Evolutionary conservation across 805 yeast genomes (phyloP).

Genomic region (Candida coleopterorum): DNA sequence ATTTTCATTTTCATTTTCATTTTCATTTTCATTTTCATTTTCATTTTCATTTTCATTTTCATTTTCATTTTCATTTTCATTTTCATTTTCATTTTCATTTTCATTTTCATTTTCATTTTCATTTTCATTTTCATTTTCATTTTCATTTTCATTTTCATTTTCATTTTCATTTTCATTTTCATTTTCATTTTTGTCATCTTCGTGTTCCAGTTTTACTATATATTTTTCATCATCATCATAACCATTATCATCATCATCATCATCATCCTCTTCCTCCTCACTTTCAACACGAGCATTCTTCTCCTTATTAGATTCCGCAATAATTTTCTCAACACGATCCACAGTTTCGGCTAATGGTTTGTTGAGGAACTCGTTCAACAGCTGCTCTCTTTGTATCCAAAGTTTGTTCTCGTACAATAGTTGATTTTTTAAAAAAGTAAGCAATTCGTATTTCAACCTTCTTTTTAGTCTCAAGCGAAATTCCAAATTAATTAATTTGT

Average conservation of each 20-base stretch:
- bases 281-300: constrained; percentile 18
- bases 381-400: constrained; percentile 32
- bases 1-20: no score
- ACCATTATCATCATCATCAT: constrained; percentile 19
- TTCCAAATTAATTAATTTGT: constrained; percentile 29
- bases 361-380: constrained; percentile 25
- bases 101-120: no score
- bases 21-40: no score
- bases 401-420: constrained; percentile 25
- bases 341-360: constrained; percentile 21
- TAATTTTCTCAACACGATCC: constrained; percentile 24
- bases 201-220: constrained; percentile 12
- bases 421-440: constrained; percentile 27
- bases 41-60: no score
- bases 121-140: neutral
- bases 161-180: neutral
- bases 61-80: no score
- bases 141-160: constrained; percentile 7
- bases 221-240: constrained; percentile 19
- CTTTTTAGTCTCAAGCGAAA: constrained; percentile 25
- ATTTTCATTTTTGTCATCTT: constrained; percentile 8
- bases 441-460: constrained; percentile 32
- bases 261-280: constrained; percentile 21
- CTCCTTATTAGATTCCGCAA: constrained; percentile 24
- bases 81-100: no score